These are phyloP conservation scores for Rhododendron henanense DNA, from an alignment of 148 eudicot species.

Conservation along the genomic window DNA sequence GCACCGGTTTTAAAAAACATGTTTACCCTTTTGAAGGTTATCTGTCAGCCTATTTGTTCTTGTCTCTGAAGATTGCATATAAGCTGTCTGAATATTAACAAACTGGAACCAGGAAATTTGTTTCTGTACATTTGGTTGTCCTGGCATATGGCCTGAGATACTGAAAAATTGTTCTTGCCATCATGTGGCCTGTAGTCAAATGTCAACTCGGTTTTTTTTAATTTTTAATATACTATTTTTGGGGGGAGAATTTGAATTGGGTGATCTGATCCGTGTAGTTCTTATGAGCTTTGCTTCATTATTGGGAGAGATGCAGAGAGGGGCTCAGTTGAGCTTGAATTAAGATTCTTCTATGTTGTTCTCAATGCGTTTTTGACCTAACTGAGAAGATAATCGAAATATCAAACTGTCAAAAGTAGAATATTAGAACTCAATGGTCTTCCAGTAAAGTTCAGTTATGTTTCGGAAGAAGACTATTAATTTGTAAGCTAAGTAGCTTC, in stretches of 20 bases:
- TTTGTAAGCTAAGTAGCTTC: too few relatives aligned
- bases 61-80: background rate
- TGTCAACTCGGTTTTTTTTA: background rate
- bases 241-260: slow-evolving; percentile 11
- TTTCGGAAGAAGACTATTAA: too few relatives aligned
- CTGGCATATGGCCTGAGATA: background rate
- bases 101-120: background rate
- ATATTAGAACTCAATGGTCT: too few relatives aligned
- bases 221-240: background rate
- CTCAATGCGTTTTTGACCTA: too few relatives aligned
- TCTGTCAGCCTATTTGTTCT: slow-evolving; percentile 1
- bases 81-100: background rate
- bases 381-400: too few relatives aligned
- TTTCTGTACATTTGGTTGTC: background rate
- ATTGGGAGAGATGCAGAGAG: too few relatives aligned
- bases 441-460: too few relatives aligned
- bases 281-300: background rate
- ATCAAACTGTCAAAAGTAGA: too few relatives aligned
- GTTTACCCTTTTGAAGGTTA: background rate
- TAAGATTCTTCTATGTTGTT: background rate
- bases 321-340: background rate
- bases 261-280: slow-evolving; percentile 10
- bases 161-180: background rate
- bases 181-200: background rate
- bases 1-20: slow-evolving; percentile 20